Conservation (phyloP, 139 green algal genomes). For the Coelastrella sp. region DNA sequence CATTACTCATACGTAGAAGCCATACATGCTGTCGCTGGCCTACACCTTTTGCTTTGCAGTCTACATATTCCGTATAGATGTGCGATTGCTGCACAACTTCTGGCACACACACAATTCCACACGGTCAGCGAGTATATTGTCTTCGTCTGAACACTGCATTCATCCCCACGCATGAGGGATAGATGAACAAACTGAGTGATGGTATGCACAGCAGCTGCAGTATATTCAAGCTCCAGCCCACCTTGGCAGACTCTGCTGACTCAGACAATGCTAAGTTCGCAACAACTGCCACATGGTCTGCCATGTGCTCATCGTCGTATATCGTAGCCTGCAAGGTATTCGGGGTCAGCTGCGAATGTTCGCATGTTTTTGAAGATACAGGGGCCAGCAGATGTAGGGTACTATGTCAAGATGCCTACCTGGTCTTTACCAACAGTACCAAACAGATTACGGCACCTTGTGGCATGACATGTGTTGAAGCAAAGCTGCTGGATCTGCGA, state of each 20-base stretch:
- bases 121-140: too few relatives aligned
- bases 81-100: too few relatives aligned
- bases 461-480: conserved; percentile 54
- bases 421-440: conserved; percentile 71
- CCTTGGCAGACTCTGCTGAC: not conserved
- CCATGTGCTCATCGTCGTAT: conserved; percentile 80
- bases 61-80: too few relatives aligned
- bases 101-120: too few relatives aligned
- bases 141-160: too few relatives aligned
- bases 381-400: conserved; percentile 49
- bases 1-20: too few relatives aligned
- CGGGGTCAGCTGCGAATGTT: not conserved
- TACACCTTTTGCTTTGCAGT: too few relatives aligned
- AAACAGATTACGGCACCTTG: conserved; percentile 62
- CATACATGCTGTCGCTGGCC: too few relatives aligned
- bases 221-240: not conserved
- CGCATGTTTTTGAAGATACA: conserved; percentile 31
- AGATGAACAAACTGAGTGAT: too few relatives aligned
- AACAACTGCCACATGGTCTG: conserved; percentile 69
- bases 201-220: not conserved
- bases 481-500: conserved; percentile 53
- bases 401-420: not conserved
- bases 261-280: conserved; percentile 31
- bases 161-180: too few relatives aligned
- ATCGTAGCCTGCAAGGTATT: conserved; percentile 60